These are phyloP conservation scores for Plantago major DNA, from an alignment of 257 asterid genomes.

Conservation along the genomic window DNA sequence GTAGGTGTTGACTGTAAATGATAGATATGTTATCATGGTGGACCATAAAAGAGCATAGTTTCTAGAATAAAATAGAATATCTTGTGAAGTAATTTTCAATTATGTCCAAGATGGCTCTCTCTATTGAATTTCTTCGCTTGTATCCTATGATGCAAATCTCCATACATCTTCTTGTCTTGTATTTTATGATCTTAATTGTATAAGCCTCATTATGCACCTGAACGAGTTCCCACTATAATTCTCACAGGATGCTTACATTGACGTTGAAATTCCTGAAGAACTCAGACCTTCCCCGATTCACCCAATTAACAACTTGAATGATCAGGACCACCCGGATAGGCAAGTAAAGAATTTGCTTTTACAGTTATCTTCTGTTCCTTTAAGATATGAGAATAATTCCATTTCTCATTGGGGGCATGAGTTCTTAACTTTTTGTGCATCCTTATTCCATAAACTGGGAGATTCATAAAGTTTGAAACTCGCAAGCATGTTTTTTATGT, in stretches of 20 bases:
- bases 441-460: background rate
- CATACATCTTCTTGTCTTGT: background rate
- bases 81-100: no score
- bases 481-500: background rate
- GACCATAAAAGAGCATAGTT: no score
- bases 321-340: conserved; percentile 21
- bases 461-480: background rate
- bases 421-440: background rate
- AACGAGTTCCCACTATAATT: conserved; percentile 16
- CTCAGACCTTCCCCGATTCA: conserved; percentile 41
- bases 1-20: no score
- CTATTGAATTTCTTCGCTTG: background rate
- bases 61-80: no score
- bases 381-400: background rate
- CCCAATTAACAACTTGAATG: background rate
- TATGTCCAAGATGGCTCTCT: background rate
- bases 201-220: conserved; percentile 12
- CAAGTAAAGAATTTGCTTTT: conserved; percentile 1
- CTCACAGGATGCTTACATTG: conserved; percentile 53
- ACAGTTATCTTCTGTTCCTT: background rate
- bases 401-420: background rate
- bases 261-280: conserved; percentile 50
- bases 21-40: no score
- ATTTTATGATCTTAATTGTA: background rate
- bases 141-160: background rate